Conservation (phyloP, 2,329 filamentous ascomycete genomes). For the Catunica adiposa region DNA sequence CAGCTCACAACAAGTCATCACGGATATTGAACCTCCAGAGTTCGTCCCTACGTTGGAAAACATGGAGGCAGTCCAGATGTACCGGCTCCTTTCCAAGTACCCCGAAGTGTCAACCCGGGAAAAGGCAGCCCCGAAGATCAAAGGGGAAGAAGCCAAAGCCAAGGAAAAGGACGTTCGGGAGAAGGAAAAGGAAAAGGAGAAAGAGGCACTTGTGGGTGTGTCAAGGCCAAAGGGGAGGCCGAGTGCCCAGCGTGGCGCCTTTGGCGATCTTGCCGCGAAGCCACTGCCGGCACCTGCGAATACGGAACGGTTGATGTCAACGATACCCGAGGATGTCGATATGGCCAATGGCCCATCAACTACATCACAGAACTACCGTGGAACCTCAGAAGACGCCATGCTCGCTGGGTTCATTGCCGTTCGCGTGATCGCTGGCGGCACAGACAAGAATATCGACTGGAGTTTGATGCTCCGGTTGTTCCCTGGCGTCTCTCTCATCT, state of each 20-base stretch:
- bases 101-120: conserved; percentile 7
- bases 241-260: conserved; percentile 1
- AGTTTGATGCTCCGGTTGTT: conserved; percentile 40
- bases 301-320: conserved; percentile 11
- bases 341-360: neutral
- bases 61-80: conserved; percentile 13
- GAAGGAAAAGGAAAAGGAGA: conserved; percentile 1
- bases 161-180: too few relatives aligned
- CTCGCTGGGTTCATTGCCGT: conserved; percentile 42
- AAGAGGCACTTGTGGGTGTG: conserved; percentile 1
- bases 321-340: conserved; percentile 7
- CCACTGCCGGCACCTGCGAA: conserved; percentile 6
- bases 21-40: neutral
- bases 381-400: conserved; percentile 20
- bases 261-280: conserved; percentile 7
- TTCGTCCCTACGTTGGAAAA: conserved; percentile 10
- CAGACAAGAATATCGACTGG: conserved; percentile 44
- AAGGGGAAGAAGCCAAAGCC: neutral
- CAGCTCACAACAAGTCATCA: neutral
- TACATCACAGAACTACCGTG: conserved; percentile 1
- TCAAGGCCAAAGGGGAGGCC: conserved; percentile 13
- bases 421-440: conserved; percentile 41
- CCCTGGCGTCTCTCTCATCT: conserved; percentile 34
- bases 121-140: neutral
- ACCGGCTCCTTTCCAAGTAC: conserved; percentile 8